Evolutionary conservation across 257 asterid genomes (phyloP).

Genomic region (Ligustrum vulgare): DNA sequence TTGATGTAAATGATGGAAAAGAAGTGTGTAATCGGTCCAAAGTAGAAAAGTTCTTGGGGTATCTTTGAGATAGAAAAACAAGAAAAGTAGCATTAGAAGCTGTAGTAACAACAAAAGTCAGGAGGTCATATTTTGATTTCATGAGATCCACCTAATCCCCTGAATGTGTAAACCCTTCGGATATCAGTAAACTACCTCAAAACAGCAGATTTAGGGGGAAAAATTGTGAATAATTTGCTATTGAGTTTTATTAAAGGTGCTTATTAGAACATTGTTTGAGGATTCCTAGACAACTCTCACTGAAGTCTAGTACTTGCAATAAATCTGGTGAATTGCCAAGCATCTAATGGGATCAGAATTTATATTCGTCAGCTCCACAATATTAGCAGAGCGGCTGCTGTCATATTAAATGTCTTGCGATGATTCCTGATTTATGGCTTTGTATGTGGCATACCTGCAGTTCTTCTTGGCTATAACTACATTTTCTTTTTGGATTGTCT

Average conservation of each 20-base stretch:
- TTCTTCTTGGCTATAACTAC: background rate
- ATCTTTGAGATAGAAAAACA: background rate
- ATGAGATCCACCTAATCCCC: background rate
- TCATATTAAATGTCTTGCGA: background rate
- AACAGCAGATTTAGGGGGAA: background rate
- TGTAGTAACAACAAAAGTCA: background rate
- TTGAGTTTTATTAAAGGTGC: background rate
- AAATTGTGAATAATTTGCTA: background rate
- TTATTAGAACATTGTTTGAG: background rate
- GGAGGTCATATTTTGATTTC: background rate
- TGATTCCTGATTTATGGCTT: conserved; percentile 3
- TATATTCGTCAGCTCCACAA: background rate
- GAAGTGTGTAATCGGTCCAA: background rate
- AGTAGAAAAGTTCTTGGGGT: background rate
- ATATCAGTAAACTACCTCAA: background rate
- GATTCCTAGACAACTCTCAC: background rate
- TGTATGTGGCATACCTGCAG: background rate
- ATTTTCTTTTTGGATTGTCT: background rate
- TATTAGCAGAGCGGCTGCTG: background rate
- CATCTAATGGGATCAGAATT: background rate
- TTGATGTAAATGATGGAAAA: background rate
- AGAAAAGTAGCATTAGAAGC: background rate
- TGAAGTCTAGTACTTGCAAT: background rate
- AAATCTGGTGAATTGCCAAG: background rate
- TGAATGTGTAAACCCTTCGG: background rate